These are phyloP conservation scores for Coemansia brasiliensis DNA, from an alignment of 192 early-diverging fungal species.

Conservation along the genomic window DNA sequence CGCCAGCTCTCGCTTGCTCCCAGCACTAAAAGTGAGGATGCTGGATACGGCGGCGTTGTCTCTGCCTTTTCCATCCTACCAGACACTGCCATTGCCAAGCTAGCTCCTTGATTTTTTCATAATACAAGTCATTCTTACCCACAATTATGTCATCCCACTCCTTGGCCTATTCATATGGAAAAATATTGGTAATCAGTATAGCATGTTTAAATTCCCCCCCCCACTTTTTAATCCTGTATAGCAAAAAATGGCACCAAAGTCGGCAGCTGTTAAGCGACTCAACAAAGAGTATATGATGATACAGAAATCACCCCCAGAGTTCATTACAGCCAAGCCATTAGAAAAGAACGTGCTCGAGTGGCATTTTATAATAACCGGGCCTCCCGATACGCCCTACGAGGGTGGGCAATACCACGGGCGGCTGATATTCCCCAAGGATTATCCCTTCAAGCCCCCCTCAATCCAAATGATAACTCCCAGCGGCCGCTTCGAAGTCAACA, in stretches of 20 bases:
- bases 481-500: slow-evolving; percentile 88
- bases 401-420: slow-evolving; percentile 89
- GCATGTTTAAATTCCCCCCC: too few species aligned
- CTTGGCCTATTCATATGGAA: too few species aligned
- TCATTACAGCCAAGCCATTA: slow-evolving; percentile 85
- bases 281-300: slow-evolving; percentile 76
- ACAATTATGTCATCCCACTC: slow-evolving; percentile 4
- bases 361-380: slow-evolving; percentile 95
- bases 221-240: neutral
- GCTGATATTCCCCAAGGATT: slow-evolving; percentile 89
- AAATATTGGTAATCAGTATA: too few species aligned
- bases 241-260: slow-evolving; percentile 72
- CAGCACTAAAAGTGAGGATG: slow-evolving; percentile 1
- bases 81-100: slow-evolving; percentile 5
- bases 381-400: slow-evolving; percentile 79
- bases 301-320: slow-evolving; percentile 80
- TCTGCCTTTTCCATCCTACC: slow-evolving; percentile 25
- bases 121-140: neutral
- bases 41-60: slow-evolving; percentile 7
- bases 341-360: slow-evolving; percentile 96
- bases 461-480: slow-evolving; percentile 79
- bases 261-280: slow-evolving; percentile 66
- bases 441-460: slow-evolving; percentile 89
- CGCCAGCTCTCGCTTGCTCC: slow-evolving; percentile 5
- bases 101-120: slow-evolving; percentile 12